Evolutionary conservation across 768 basidiomycete genomes (phyloP), one percentile per base, ranked within the genome.

Genomic region (Asterophora lycoperdoides): DNA sequence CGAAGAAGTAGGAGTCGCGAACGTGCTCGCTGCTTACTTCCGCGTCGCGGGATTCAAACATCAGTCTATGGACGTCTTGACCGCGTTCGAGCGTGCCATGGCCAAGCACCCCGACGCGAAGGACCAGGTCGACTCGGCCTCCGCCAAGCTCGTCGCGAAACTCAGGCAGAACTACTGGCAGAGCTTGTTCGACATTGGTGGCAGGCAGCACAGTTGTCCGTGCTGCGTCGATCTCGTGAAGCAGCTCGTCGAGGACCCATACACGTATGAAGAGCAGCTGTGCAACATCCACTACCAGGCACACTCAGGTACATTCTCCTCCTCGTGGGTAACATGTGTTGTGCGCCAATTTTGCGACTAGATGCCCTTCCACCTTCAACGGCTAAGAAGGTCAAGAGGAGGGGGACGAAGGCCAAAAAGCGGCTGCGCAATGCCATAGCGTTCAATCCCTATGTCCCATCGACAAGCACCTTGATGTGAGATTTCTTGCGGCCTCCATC

Each of bases 101-200:
- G 54, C 53, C 37, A 57, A 58, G 34, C 51, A 58, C 15, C 54
- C 57, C 4, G 52, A 55, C 32, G 53, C 40, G 15, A 49, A 52
- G 39, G 52, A 54, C 19, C 44, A 55, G 32, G 46, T 51, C 23
- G 52, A 46, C n/a, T 55, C 46, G 3, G 36, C 44, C 40, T 52
- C 49, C 2, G 55, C 52, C 0, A 51, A 51, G 49, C 46, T 54
- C 20, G 48, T 55, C 32, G 53, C 48, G 13, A 47, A 44, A 33
- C 49, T 58, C n/a, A 53, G 54, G 39, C 54, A 46, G 28, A 48
- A 55, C 20, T 58, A 55, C 33, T 53, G 57, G 57, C 49, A 37
- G 42, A 52, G 44, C n/a, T 53, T 53, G 52, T 46, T 58, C 20
- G 41, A 48, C 18, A 53, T 48, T 46, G 46, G 57, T 17, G 51